Evolutionary conservation across 2,329 filamentous ascomycete genomes (phyloP).

Genomic region (Claviceps sp.): DNA sequence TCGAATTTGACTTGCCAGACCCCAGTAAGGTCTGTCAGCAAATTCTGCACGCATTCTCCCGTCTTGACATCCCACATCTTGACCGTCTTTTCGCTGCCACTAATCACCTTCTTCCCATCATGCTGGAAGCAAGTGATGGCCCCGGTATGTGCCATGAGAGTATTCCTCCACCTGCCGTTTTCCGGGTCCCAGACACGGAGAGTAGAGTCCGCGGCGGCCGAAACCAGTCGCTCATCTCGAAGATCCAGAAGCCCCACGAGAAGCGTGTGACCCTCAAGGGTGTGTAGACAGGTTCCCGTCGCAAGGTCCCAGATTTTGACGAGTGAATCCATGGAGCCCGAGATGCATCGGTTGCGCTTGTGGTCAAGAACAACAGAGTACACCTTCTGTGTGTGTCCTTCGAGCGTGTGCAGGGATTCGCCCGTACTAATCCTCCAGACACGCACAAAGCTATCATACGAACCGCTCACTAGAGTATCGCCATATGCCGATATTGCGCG

Average conservation of each 20-base stretch:
- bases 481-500: slow-evolving; percentile 90
- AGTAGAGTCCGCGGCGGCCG: slow-evolving; percentile 88
- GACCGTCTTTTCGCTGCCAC: slow-evolving; percentile 83
- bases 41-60: slow-evolving; percentile 82
- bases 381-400: slow-evolving; percentile 83
- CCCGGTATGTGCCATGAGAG: slow-evolving; percentile 83
- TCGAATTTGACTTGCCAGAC: slow-evolving; percentile 99
- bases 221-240: slow-evolving; percentile 79
- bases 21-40: slow-evolving; percentile 85
- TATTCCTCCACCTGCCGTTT: slow-evolving; percentile 78
- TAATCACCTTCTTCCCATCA: slow-evolving; percentile 91
- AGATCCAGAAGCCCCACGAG: slow-evolving; percentile 87
- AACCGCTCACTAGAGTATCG: slow-evolving; percentile 92
- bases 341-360: slow-evolving; percentile 86
- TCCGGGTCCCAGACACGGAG: slow-evolving; percentile 95
- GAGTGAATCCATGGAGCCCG: slow-evolving; percentile 93
- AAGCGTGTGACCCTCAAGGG: slow-evolving; percentile 81
- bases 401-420: slow-evolving; percentile 69
- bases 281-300: slow-evolving; percentile 73
- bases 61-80: slow-evolving; percentile 98
- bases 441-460: slow-evolving; percentile 87
- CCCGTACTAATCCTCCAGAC: slow-evolving; percentile 98
- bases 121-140: slow-evolving; percentile 99
- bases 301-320: slow-evolving; percentile 97
- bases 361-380: slow-evolving; percentile 95